Conservation (phyloP, 495 filamentous ascomycete genomes). For the Daldinia caldariorum region DNA sequence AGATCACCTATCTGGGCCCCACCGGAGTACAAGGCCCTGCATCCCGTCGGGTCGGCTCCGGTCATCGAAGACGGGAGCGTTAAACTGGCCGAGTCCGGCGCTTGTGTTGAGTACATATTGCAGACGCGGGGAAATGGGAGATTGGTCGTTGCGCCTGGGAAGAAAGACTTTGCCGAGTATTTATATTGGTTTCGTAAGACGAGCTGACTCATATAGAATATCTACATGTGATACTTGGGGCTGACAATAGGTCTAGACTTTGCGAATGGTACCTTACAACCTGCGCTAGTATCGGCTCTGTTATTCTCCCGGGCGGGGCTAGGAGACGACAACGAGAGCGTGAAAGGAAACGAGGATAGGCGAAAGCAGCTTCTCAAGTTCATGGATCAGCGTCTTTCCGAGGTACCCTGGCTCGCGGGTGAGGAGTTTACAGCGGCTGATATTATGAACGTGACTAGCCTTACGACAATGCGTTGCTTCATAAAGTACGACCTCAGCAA, state of each 20-base stretch:
- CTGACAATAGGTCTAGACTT: constrained; percentile 51
- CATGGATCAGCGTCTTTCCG: constrained; percentile 57
- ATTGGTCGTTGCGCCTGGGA: constrained; percentile 54
- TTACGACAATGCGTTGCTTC: constrained; percentile 67
- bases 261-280: constrained; percentile 65
- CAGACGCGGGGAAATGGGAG: constrained; percentile 59
- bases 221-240: background rate
- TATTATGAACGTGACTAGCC: constrained; percentile 63
- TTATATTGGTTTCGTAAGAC: constrained; percentile 66
- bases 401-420: constrained; percentile 66
- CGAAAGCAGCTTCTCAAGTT: constrained; percentile 46
- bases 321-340: constrained; percentile 1
- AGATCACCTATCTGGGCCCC: constrained; percentile 64
- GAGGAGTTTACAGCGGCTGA: constrained; percentile 69
- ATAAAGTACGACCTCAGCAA: constrained; percentile 52
- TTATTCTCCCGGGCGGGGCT: constrained; percentile 14
- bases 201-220: background rate
- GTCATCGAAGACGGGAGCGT: constrained; percentile 64
- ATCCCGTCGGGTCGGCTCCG: constrained; percentile 64
- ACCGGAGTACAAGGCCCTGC: constrained; percentile 60
- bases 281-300: constrained; percentile 42
- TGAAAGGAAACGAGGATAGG: constrained; percentile 37
- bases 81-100: constrained; percentile 64
- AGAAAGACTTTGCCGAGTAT: constrained; percentile 63
- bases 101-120: constrained; percentile 67